Base-by-base conservation (phyloP, 2,329 filamentous ascomycete genomes). In the Alternaria hordeiaustralica region DNA sequence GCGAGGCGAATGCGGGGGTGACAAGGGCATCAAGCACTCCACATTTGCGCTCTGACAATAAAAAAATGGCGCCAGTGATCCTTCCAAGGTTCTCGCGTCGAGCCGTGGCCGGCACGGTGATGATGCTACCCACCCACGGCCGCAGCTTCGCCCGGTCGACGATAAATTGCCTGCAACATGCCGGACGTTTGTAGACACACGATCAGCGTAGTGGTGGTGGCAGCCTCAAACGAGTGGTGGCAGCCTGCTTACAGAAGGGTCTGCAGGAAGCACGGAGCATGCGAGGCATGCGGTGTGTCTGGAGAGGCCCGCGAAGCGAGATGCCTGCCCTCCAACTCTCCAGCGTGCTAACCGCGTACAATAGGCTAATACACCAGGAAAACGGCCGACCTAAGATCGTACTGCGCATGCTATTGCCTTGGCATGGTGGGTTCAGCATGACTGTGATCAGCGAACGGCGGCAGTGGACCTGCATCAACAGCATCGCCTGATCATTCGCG, bases 1-100 rank as follows among this genome's bases (percentile, higher is more conserved):
- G 63, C 64, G 71, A 61, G 69, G 74, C 67, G 64, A 71, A 70
- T 78, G 76, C 76, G 75, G 76, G 75, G 77, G 70, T 69, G 72
- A 68, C 64, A 71, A 71, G 74, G 70, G 70, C 67, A 58, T 58
- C 61, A 60, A 58, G 68, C 63, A 72, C 75, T 76, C 75, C 75
- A 77, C 74, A 76, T 65, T 41, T 64, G 62, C 69, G 66, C 68
- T 66, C 71, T 70, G 68, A 72, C 69, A 70, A 72, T 72, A 55
- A 53, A 51, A 64, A 72, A 71, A 65, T 61, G 67, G 66, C 58
- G 72, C 71, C 68, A 69, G 69, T 51, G 59, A 67, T 64, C 54
- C 67, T 68, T 62, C 36, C 73, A 74, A 68, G 75, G 72, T 63
- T 61, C 61, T 47, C 44, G 67, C 67, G 72, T 68, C 62, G 67